These are phyloP conservation scores for Rhododendron henanense DNA, from an alignment of 148 eudicot genomes.

Conservation along the genomic window DNA sequence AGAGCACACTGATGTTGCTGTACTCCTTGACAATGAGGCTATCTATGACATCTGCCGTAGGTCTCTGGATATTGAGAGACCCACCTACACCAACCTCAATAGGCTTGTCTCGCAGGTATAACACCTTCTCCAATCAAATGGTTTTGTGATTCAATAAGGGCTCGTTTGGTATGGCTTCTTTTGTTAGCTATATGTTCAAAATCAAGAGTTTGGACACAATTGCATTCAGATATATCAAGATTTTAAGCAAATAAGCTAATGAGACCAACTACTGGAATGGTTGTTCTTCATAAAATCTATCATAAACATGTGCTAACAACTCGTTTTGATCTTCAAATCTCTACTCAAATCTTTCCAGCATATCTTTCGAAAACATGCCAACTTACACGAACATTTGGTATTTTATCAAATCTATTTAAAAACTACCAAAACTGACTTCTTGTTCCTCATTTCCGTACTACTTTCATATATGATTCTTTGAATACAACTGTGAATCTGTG, in stretches of 20 bases:
- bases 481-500: too few species aligned
- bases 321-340: background rate
- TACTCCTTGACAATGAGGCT: conserved; percentile 46
- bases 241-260: background rate
- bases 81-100: conserved; percentile 49
- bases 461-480: too few species aligned
- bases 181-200: too few species aligned
- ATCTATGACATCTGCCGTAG: conserved; percentile 49
- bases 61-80: conserved; percentile 44
- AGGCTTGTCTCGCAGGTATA: conserved; percentile 51
- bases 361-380: too few species aligned
- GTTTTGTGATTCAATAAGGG: background rate
- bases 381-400: too few species aligned
- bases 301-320: too few species aligned
- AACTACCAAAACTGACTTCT: too few species aligned
- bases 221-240: background rate
- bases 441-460: too few species aligned
- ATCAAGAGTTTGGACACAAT: background rate
- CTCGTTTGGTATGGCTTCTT: too few species aligned
- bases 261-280: background rate
- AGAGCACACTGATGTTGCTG: conserved; percentile 49
- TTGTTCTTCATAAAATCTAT: background rate
- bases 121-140: background rate
- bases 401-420: too few species aligned
- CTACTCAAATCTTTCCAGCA: too few species aligned